Evolutionary conservation across 1,284 basidiomycete species (phyloP), one percentile per base, ranked within the genome.

Genomic region (Trichosporon sp.): DNA sequence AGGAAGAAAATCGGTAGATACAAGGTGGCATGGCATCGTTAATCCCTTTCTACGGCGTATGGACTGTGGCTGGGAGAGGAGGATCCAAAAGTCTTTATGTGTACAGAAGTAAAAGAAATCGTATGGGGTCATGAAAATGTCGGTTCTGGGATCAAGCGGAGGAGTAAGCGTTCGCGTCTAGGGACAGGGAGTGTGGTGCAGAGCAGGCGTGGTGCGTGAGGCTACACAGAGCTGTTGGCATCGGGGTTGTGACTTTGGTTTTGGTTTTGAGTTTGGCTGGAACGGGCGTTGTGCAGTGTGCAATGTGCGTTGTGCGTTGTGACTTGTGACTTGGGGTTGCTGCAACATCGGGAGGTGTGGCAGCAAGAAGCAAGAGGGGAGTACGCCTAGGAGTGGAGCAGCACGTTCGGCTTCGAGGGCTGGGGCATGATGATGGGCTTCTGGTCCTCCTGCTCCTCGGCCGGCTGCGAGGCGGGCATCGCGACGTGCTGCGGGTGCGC

Each of bases 351-450:
- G 38, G 18, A 32, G 18, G 18, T 32, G 44, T 53, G 12, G 13
- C 15, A 31, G 27, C 3, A 13, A 2, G 4, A 15, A 32, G 29
- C 7, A n/a, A 15, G 25, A 56, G 23, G 27, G 18, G 18, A n/a
- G 12, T 8, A 31, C 2, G 11, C 25, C 32, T 21, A 60, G 15
- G 56, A 60, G 29, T 31, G 56, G 12, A 60, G 56, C 15, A 60
- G 27, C 13, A 32, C 56, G 56, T 32, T 60, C 5, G 56, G 56
- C 56, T 60, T 60, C 27, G 56, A 60, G 29, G 56, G 56, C 56
- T 60, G 56, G n/a, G 56, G 56, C 56, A 60, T 60, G 27, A 63
- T 63, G 35, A 63, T 63, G 34, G 62, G 62, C 21, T 63, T 63
- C 62, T 63, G 62, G 34, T 63, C 35, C 13, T 60, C 32, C 58